phyloP scores from a whole-genome alignment of 2,329 filamentous ascomycete genomes.

The Stagonosporopsis tanaceti region DNA sequence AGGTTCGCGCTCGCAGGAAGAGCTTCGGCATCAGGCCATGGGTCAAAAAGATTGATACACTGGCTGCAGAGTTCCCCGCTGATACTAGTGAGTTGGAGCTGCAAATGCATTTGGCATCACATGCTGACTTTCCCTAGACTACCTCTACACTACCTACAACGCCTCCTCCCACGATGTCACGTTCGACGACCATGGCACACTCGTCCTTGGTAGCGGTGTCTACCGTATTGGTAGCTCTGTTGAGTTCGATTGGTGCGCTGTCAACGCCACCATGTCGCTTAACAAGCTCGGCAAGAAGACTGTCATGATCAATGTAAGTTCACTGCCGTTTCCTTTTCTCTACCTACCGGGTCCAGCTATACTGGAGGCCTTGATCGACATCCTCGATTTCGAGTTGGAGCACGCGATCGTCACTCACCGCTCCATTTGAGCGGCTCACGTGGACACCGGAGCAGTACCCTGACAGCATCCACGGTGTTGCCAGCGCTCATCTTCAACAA shows the following conservation, averaged over 20 bases:
- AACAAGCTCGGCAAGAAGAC: constrained; percentile 93
- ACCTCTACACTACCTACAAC: constrained; percentile 95
- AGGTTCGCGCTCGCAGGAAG: constrained; percentile 84
- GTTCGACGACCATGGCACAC: constrained; percentile 89
- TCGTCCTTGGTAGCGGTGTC: constrained; percentile 92
- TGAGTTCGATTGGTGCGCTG: constrained; percentile 98
- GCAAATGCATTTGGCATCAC: too few relatives aligned
- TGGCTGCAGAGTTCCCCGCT: constrained; percentile 79
- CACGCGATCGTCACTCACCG: too few relatives aligned
- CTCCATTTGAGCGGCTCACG: too few relatives aligned
- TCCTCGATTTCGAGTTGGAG: too few relatives aligned
- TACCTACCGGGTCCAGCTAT: too few relatives aligned
- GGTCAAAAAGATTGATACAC: constrained; percentile 98
- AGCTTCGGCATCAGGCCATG: constrained; percentile 90
- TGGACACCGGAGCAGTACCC: too few relatives aligned
- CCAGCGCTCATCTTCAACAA: too few relatives aligned
- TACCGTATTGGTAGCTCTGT: constrained; percentile 98
- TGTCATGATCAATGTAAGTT: constrained; percentile 80
- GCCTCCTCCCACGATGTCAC: constrained; percentile 90
- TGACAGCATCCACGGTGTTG: too few relatives aligned
- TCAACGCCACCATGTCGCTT: constrained; percentile 85
- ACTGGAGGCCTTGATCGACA: too few relatives aligned
- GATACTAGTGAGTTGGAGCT: constrained; percentile 70
- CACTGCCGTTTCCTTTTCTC: too few relatives aligned
- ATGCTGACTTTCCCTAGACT: constrained; percentile 18